Evolutionary conservation across 2,329 filamentous ascomycete species (phyloP).

Genomic region (Chrysosporium queenslandicum): DNA sequence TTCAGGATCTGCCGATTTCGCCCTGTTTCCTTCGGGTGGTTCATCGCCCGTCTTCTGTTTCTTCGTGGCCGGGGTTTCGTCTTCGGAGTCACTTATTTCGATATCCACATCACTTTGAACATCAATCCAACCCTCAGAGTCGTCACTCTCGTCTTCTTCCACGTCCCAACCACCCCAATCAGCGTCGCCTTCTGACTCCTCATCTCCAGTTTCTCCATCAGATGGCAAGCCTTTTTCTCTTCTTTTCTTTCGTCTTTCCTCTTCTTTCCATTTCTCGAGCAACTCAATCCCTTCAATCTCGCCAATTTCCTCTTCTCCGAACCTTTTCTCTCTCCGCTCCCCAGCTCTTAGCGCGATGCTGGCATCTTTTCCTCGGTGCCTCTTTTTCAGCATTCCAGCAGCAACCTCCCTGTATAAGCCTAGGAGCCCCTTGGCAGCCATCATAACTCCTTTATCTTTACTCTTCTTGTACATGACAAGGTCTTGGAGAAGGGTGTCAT

Average conservation of each 20-base stretch:
- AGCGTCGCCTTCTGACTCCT: conserved; percentile 51
- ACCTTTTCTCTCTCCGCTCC: conserved; percentile 64
- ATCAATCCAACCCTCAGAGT: conserved; percentile 86
- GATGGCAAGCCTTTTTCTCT: conserved; percentile 56
- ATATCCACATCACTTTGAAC: conserved; percentile 75
- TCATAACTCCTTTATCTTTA: conserved; percentile 98
- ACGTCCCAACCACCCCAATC: conserved; percentile 52
- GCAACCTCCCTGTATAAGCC: conserved; percentile 86
- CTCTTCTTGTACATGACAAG: conserved; percentile 91
- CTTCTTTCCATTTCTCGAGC: conserved; percentile 85
- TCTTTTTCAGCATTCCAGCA: conserved; percentile 77
- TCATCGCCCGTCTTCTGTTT: conserved; percentile 35
- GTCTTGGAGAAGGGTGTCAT: conserved; percentile 88
- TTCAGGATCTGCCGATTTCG: conserved; percentile 22
- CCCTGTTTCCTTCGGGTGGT: conserved; percentile 21
- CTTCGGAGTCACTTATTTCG: conserved; percentile 60
- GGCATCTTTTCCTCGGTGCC: conserved; percentile 84
- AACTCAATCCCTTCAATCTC: conserved; percentile 88
- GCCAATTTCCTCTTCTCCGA: conserved; percentile 69
- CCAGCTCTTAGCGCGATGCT: conserved; percentile 70
- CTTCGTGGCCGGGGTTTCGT: conserved; percentile 57
- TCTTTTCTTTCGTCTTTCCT: conserved; percentile 66
- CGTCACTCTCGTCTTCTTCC: conserved; percentile 51
- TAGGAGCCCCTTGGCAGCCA: conserved; percentile 88
- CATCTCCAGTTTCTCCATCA: conserved; percentile 51